Base-by-base conservation (phyloP, 768 basidiomycete genomes). In the Rhodocollybia butyracea region DNA sequence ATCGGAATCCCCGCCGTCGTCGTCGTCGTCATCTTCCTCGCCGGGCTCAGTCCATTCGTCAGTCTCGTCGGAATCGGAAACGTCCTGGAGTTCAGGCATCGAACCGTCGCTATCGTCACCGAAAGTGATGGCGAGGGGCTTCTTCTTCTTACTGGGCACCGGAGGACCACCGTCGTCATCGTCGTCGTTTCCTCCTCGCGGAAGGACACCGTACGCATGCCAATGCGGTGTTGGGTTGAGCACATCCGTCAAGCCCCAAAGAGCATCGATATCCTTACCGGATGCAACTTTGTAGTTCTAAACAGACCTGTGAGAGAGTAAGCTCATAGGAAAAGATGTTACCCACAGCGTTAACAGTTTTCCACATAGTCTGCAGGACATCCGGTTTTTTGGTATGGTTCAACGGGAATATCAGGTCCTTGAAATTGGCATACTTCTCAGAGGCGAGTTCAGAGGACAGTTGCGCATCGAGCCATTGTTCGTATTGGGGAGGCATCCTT, bases 401-500 rank as follows among this genome's bases (percentile, higher is more conserved):
- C 38, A 91, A 64, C 4, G 89, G 89, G 59, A 68, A 77, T 31
- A 88, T 75, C 19, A 79, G 61, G 57, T 83, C 78, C 62, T 85
- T 78, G 64, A 79, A 85, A 58, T 69, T 80, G 17, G 71, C 69
- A 43, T 73, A 76, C 47, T 71, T 66, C 43, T 76, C 71, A 1
- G 84, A 78, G 15, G 87, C 89, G 58, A 76, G 70, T 48, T 73
- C 72, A 0, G 90, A 91, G 56, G 73, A 73, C 46, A 82, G 64
- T 61, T 88, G 84, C 3, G 89, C 88, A 58, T 89, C 84, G 1
- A 82, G 64, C 88, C 89, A 93, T 46, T 63, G 62, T 54, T 86
- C 79, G 58, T 83, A 88, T 38, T 76, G 77, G 48, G 81, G 78
- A 4, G 86, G 82, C 75, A 83, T 83, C 43, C 75, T 64, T 34